Conservation (phyloP, 2,329 filamentous ascomycete species). For the Pseudocercospora fijiensis region DNA sequence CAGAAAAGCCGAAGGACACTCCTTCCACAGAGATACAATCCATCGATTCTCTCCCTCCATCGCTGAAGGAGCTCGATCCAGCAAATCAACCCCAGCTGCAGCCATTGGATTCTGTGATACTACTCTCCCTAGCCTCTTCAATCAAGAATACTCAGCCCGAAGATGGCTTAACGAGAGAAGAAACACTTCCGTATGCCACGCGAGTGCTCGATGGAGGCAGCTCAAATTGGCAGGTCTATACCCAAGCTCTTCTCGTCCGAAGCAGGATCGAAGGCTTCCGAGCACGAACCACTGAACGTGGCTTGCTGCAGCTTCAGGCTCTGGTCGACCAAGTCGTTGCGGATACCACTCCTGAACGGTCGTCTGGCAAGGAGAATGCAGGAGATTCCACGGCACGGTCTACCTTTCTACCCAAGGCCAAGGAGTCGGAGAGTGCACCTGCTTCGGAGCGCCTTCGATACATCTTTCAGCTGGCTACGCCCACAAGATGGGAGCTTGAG, state of each 20-base stretch:
- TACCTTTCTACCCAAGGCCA: constrained; percentile 77
- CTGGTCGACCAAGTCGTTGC: constrained; percentile 93
- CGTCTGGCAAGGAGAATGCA: constrained; percentile 27
- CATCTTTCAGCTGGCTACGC: constrained; percentile 78
- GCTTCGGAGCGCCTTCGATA: constrained; percentile 75
- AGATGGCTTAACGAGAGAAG: constrained; percentile 85
- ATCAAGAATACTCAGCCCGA: constrained; percentile 84
- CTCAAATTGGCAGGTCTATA: constrained; percentile 98
- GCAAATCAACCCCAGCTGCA: constrained; percentile 78
- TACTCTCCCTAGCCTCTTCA: constrained; percentile 76
- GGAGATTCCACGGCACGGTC: constrained; percentile 53
- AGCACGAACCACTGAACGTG: constrained; percentile 83
- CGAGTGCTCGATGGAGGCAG: constrained; percentile 84
- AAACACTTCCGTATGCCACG: constrained; percentile 86
- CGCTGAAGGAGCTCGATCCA: constrained; percentile 66
- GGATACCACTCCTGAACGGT: constrained; percentile 57
- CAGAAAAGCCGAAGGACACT: constrained; percentile 47
- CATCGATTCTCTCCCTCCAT: constrained; percentile 56
- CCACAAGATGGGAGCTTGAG: constrained; percentile 90
- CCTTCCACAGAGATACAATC: constrained; percentile 44
- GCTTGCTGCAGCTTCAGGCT: constrained; percentile 88
- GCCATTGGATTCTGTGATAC: constrained; percentile 83
- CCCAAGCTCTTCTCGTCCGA: constrained; percentile 83
- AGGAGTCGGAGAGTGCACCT: constrained; percentile 73
- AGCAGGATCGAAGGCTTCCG: constrained; percentile 86